These are phyloP conservation scores for Colletotrichum tamarilloi DNA, from an alignment of 2,329 filamentous ascomycete species.

Conservation along the genomic window DNA sequence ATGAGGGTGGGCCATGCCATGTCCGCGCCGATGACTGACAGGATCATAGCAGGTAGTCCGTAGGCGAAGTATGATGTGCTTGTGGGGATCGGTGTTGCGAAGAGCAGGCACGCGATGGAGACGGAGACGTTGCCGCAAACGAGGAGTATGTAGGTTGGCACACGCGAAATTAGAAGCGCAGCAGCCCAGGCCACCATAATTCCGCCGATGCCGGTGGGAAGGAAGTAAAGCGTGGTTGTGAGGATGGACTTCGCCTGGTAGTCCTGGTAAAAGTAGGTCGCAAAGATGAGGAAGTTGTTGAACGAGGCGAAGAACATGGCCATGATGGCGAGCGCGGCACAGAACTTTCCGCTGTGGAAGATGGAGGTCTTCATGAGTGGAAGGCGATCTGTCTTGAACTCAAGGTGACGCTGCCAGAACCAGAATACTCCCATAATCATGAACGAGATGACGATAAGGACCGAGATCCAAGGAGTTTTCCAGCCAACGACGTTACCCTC, in stretches of 20 bases:
- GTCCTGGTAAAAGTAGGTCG: conserved; percentile 78
- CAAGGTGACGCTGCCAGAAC: conserved; percentile 70
- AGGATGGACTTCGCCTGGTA: conserved; percentile 70
- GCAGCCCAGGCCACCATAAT: conserved; percentile 66
- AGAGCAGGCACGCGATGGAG: conserved; percentile 67
- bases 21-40: conserved; percentile 74
- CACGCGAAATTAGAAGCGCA: conserved; percentile 65
- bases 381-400: conserved; percentile 58
- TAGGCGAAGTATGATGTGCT: conserved; percentile 75
- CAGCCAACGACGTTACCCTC: conserved; percentile 78
- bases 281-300: conserved; percentile 75
- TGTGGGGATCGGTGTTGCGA: conserved; percentile 71
- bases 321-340: conserved; percentile 73
- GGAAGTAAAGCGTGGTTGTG: conserved; percentile 76
- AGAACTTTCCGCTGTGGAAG: conserved; percentile 70
- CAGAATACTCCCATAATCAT: conserved; percentile 67
- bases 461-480: conserved; percentile 70
- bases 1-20: conserved; percentile 74
- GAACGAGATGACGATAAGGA: conserved; percentile 68
- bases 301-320: conserved; percentile 74
- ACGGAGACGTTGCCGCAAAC: conserved; percentile 67
- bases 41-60: conserved; percentile 73
- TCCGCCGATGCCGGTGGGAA: conserved; percentile 73
- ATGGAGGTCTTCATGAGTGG: conserved; percentile 76
- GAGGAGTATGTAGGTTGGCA: conserved; percentile 69